Evolutionary conservation across 1,284 basidiomycete genomes (phyloP), one percentile per base, ranked within the genome.

Genomic region (Cutaneotrichosporon arboriforme): DNA sequence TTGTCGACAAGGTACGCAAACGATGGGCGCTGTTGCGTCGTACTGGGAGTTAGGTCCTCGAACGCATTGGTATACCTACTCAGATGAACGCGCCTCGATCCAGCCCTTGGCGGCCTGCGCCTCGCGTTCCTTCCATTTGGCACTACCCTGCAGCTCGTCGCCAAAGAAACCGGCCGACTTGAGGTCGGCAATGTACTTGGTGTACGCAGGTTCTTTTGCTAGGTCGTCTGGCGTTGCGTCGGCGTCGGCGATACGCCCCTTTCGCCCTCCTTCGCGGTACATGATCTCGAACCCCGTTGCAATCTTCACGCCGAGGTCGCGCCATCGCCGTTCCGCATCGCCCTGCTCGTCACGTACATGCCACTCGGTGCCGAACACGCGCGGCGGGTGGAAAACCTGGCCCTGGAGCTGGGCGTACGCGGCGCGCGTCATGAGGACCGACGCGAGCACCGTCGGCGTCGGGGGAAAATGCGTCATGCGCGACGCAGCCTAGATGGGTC

Each of bases 211-310:
- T 23, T 67, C 67, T 1, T 49, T 26, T 26, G 44, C 52, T 53
- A 14, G 18, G 4, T 33, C 40, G 8, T 34, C 46, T 10, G 46
- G 37, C 34, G 31, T 21, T 12, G 40, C 46, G 20, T 59, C 58
- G 33, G 31, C 38, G 15, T 81, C 81, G 3, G 66, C 68, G 5
- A 55, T 54, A 4, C 63, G 55, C 70, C 70, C 57, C 77, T 79
- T 62, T 76, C 76, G 87, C 83, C 66, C 82, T 82, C 72, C 91
- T 86, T 75, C 90, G 82, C 61, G 52, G 72, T 87, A 96, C 49
- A 93, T 80, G 81, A 96, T 96, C 76, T 97, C 92, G 61, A 96
- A 96, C 0, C 92, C 92, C 59, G 88, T 90, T 4, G 90, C 84
- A 49, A 94, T 83, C 77, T 94, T 96, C 84, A 94, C 88, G 10